Evolutionary conservation across 2,329 filamentous ascomycete genomes (phyloP).

Genomic region (Fusarium sp.): DNA sequence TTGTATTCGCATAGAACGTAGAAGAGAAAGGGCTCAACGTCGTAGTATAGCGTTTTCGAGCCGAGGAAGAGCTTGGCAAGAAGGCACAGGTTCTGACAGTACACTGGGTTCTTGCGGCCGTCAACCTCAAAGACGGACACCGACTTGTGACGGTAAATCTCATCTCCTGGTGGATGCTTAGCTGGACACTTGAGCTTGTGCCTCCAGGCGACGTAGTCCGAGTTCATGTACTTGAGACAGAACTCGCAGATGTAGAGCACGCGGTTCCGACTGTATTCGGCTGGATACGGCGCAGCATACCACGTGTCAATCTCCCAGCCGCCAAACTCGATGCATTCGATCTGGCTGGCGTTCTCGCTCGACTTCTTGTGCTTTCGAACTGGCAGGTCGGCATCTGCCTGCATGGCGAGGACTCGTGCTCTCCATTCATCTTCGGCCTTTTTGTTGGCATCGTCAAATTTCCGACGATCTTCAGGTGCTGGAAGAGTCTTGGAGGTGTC

Average conservation of each 20-base stretch:
- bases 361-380: slow-evolving; percentile 78
- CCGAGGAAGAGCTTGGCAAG: slow-evolving; percentile 97
- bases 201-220: slow-evolving; percentile 96
- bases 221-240: slow-evolving; percentile 99
- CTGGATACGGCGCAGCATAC: slow-evolving; percentile 98
- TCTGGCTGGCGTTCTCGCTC: slow-evolving; percentile 91
- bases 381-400: slow-evolving; percentile 73
- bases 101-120: slow-evolving; percentile 96
- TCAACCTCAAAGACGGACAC: slow-evolving; percentile 98
- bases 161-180: slow-evolving; percentile 96
- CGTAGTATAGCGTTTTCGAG: slow-evolving; percentile 98
- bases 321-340: slow-evolving; percentile 98
- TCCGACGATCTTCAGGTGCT: slow-evolving; percentile 80
- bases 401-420: slow-evolving; percentile 68
- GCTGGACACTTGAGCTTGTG: slow-evolving; percentile 97
- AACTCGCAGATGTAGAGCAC: slow-evolving; percentile 99
- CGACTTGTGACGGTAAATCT: slow-evolving; percentile 93
- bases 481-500: slow-evolving; percentile 93
- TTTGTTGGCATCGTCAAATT: slow-evolving; percentile 90
- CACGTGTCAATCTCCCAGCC: slow-evolving; percentile 98
- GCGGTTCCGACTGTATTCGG: slow-evolving; percentile 96
- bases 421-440: slow-evolving; percentile 95
- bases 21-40: slow-evolving; percentile 96
- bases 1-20: slow-evolving; percentile 97
- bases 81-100: slow-evolving; percentile 97